Conservation (phyloP, 2,329 filamentous ascomycete species). For the Pseudogymnoascus sp. region DNA sequence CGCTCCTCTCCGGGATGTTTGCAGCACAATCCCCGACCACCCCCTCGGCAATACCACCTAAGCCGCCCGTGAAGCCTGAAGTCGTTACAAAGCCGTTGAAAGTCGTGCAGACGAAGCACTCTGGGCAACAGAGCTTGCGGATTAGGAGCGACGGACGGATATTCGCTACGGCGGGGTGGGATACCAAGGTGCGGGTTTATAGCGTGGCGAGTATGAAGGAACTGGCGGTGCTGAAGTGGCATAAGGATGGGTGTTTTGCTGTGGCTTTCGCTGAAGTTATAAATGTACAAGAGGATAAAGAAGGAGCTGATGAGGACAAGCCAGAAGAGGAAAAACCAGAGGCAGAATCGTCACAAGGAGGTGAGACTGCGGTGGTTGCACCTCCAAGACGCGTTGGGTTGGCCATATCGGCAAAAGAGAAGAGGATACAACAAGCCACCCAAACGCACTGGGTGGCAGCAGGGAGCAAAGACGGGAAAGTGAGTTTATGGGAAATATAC, state of each 20-base stretch:
- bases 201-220: slow-evolving; percentile 74
- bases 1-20: background rate
- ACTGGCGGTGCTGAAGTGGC: slow-evolving; percentile 90
- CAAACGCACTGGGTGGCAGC: slow-evolving; percentile 81
- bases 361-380: background rate
- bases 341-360: background rate
- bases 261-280: slow-evolving; percentile 59
- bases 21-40: background rate
- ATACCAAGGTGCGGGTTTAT: slow-evolving; percentile 75
- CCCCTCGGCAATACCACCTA: background rate
- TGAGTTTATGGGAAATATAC: slow-evolving; percentile 94
- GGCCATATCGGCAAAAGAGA: slow-evolving; percentile 53
- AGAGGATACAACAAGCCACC: slow-evolving; percentile 57
- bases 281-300: slow-evolving; percentile 12
- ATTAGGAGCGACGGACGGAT: slow-evolving; percentile 76
- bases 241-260: slow-evolving; percentile 79
- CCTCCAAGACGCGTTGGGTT: slow-evolving; percentile 15
- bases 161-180: slow-evolving; percentile 91
- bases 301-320: slow-evolving; percentile 5
- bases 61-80: slow-evolving; percentile 14
- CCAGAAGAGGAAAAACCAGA: slow-evolving; percentile 12
- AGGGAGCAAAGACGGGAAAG: slow-evolving; percentile 89
- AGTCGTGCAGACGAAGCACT: slow-evolving; percentile 70
- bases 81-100: slow-evolving; percentile 44
- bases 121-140: slow-evolving; percentile 76